These are phyloP conservation scores for Sporothrix luriei DNA, from an alignment of 2,329 filamentous ascomycete species.

Conservation along the genomic window DNA sequence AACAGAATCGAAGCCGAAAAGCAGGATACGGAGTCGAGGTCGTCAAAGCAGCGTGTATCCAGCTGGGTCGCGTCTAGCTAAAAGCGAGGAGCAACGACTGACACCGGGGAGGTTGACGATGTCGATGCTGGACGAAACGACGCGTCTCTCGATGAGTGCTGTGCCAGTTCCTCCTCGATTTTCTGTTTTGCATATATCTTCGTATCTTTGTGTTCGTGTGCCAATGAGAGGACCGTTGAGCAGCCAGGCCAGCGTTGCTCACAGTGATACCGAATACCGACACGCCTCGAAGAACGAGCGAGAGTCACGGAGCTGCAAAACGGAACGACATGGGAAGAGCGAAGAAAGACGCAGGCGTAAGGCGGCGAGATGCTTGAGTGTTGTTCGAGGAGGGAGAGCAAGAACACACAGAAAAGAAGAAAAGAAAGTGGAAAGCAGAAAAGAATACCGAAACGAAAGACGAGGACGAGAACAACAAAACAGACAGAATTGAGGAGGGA, in stretches of 20 bases:
- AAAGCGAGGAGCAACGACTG: not conserved
- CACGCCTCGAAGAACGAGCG: slow-evolving; percentile 19
- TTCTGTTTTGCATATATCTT: not conserved
- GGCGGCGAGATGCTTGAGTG: not conserved
- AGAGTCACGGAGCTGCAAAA: slow-evolving; percentile 20
- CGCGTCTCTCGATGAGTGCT: slow-evolving; percentile 1
- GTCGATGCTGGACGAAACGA: not conserved
- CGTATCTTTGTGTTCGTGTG: slow-evolving; percentile 4
- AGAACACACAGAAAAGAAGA: not conserved
- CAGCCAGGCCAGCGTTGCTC: not conserved
- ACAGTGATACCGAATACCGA: slow-evolving; percentile 3
- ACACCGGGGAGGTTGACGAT: not conserved
- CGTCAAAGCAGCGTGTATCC: not conserved
- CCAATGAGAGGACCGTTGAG: not conserved
- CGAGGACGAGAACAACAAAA: slow-evolving; percentile 25
- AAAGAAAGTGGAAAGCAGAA: not conserved
- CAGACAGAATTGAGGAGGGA: slow-evolving; percentile 6
- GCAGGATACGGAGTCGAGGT: not conserved
- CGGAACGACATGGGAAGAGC: slow-evolving; percentile 22
- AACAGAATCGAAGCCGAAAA: not conserved
- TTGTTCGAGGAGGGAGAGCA: not conserved
- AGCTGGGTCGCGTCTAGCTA: slow-evolving; percentile 1
- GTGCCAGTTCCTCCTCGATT: not conserved
- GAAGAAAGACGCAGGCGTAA: not conserved
- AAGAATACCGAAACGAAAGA: slow-evolving; percentile 23